Percentiles rank a stretch among this genome's conserved stretches.
Evolutionary conservation across 1,284 basidiomycete genomes (phyloP).

Genomic region (Apiotrichum domesticum): DNA sequence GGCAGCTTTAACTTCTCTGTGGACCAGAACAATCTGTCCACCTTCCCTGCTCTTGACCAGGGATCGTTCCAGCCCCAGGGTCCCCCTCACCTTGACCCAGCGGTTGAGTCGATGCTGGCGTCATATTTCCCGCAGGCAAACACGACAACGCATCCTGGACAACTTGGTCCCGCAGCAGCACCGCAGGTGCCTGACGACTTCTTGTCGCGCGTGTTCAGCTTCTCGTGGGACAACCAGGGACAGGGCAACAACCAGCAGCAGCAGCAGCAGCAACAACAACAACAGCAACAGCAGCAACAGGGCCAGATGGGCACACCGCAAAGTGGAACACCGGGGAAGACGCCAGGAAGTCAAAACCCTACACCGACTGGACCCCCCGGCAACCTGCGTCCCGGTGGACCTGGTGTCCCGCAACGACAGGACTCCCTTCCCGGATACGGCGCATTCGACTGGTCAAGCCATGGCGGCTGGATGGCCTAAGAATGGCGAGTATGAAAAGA

Average conservation of each 20-base stretch:
- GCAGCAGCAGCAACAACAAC: not conserved
- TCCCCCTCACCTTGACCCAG: slow-evolving; percentile 31
- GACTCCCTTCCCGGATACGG: slow-evolving; percentile 19
- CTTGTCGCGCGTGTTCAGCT: slow-evolving; percentile 40
- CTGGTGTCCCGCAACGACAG: slow-evolving; percentile 8
- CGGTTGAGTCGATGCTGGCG: slow-evolving; percentile 37
- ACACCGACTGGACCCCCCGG: too few relatives aligned
- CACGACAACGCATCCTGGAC: not conserved
- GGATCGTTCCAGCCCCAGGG: slow-evolving; percentile 26
- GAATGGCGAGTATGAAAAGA: not conserved
- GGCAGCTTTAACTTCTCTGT: slow-evolving; percentile 26
- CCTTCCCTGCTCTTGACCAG: slow-evolving; percentile 31
- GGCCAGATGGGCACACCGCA: not conserved
- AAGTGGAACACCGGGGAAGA: not conserved
- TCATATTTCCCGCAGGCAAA: slow-evolving; percentile 31
- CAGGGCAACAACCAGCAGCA: slow-evolving; percentile 14
- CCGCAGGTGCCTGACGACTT: slow-evolving; percentile 40
- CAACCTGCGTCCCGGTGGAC: not conserved
- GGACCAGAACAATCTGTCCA: slow-evolving; percentile 20
- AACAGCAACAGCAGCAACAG: not conserved
- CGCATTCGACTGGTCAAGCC: slow-evolving; percentile 20
- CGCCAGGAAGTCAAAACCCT: not conserved
- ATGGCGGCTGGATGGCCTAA: slow-evolving; percentile 31
- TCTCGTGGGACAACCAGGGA: slow-evolving; percentile 36
- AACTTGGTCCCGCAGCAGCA: slow-evolving; percentile 12